A percentile compares a stretch with the other conserved stretches of the same genome.
phyloP scores from a whole-genome alignment of 306 rosid genomes.

The Gynostemma pentaphyllum region DNA sequence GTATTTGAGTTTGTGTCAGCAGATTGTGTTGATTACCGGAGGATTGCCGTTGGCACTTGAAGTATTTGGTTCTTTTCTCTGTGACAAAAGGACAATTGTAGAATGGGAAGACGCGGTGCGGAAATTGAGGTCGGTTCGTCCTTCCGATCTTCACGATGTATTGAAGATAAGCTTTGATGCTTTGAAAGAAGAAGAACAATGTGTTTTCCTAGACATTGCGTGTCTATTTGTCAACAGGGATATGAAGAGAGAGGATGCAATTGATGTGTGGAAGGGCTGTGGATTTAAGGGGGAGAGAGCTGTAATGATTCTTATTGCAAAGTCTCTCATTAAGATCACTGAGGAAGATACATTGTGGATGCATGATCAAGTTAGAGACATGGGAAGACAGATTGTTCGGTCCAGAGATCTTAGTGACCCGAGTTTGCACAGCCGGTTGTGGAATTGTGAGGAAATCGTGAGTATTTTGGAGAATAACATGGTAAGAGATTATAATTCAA shows the following conservation, averaged over 20 bases:
- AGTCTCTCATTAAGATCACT: constrained; percentile 39
- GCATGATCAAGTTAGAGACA: constrained; percentile 66
- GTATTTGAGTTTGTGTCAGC: constrained; percentile 14
- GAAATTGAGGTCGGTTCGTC: constrained; percentile 31
- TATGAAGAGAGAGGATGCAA: constrained; percentile 27
- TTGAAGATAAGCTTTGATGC: constrained; percentile 42
- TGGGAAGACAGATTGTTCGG: constrained; percentile 54
- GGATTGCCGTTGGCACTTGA: constrained; percentile 50
- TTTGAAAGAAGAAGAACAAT: constrained; percentile 32
- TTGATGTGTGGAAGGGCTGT: constrained; percentile 49
- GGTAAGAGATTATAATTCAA: constrained; percentile 17
- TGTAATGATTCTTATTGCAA: constrained; percentile 22
- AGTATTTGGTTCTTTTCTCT: constrained; percentile 37
- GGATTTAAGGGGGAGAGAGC: constrained; percentile 40
- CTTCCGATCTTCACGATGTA: constrained; percentile 37
- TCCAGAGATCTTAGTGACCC: constrained; percentile 20
- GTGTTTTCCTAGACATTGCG: constrained; percentile 49
- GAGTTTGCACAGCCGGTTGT: constrained; percentile 44
- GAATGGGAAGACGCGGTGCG: constrained; percentile 39
- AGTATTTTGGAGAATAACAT: constrained; percentile 23
- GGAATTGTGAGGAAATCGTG: constrained; percentile 44
- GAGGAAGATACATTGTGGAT: constrained; percentile 28
- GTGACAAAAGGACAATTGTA: constrained; percentile 26
- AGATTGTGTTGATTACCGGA: constrained; percentile 46
- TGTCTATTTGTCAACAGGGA: constrained; percentile 36